These are phyloP conservation scores for Sphagnum tenellum DNA, from an alignment of 225 moss, liverwort and hornwort species.

Conservation along the genomic window DNA sequence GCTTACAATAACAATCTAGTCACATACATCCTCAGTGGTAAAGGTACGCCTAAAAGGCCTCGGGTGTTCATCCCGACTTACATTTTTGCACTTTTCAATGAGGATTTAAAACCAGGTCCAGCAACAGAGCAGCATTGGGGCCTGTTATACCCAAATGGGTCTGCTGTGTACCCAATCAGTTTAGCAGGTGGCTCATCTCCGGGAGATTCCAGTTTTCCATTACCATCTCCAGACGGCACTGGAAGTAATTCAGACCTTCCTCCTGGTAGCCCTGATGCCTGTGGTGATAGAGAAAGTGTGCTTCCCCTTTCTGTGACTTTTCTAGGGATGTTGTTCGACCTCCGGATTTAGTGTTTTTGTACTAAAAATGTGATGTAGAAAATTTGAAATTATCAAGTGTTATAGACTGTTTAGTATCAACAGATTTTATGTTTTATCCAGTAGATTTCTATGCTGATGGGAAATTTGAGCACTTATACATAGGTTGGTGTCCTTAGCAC, in stretches of 20 bases:
- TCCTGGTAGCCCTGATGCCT: slow-evolving; percentile 5
- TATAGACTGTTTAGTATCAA: too few species aligned
- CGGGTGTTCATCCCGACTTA: slow-evolving; percentile 36
- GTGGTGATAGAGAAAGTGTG: slow-evolving; percentile 28
- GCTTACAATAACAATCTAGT: slow-evolving; percentile 34
- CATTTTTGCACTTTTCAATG: slow-evolving; percentile 40
- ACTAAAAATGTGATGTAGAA: too few species aligned
- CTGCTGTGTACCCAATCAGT: slow-evolving; percentile 16
- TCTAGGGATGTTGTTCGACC: slow-evolving; percentile 29
- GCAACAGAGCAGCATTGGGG: slow-evolving; percentile 43
- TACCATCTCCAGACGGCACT: slow-evolving; percentile 3
- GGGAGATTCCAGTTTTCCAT: background rate
- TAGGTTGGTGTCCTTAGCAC: too few species aligned
- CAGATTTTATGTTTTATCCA: too few species aligned
- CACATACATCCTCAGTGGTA: slow-evolving; percentile 19
- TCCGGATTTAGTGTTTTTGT: slow-evolving; percentile 18
- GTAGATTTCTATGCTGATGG: too few species aligned
- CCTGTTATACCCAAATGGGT: slow-evolving; percentile 22
- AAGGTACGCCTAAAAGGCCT: slow-evolving; percentile 27
- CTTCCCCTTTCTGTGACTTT: slow-evolving; percentile 23
- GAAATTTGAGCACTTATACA: too few species aligned
- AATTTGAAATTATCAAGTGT: too few species aligned
- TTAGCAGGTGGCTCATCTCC: background rate
- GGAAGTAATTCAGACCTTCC: slow-evolving; percentile 1
- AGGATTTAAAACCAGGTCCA: slow-evolving; percentile 26